A percentile compares a stretch with the other conserved stretches of the same genome.
These are phyloP conservation scores for Zymoseptoria tritici DNA, from an alignment of 2,329 filamentous ascomycete genomes.

Conservation along the genomic window DNA sequence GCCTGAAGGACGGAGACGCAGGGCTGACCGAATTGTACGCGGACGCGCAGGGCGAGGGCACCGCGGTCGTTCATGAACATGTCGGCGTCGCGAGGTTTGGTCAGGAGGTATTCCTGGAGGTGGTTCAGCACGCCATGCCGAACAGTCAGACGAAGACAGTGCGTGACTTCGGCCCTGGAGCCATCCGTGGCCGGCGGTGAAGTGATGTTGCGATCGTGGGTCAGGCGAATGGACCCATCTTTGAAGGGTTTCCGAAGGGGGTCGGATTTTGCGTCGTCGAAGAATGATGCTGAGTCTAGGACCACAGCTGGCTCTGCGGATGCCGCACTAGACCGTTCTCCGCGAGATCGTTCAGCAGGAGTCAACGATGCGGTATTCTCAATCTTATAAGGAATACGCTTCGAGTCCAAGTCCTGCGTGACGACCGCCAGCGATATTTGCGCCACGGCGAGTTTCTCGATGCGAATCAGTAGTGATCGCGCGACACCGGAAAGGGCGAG, in stretches of 20 bases:
- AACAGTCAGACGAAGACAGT: conserved; percentile 36
- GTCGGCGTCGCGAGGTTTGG: conserved; percentile 47
- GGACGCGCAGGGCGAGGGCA: conserved; percentile 56
- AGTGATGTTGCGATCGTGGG: conserved; percentile 16
- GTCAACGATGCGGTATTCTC: conserved; percentile 11
- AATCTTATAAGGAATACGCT: conserved; percentile 17
- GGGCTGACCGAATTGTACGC: conserved; percentile 51
- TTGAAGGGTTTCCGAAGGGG: background rate
- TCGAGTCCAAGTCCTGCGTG: conserved; percentile 17
- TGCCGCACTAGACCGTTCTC: background rate
- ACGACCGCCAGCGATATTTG: conserved; percentile 26
- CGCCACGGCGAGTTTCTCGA: conserved; percentile 35
- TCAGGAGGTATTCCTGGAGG: conserved; percentile 33
- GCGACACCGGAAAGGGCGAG: conserved; percentile 4
- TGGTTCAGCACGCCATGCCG: conserved; percentile 26
- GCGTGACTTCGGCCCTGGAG: conserved; percentile 22
- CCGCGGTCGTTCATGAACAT: conserved; percentile 57
- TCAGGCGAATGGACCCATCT: conserved; percentile 17
- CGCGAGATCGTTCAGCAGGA: background rate
- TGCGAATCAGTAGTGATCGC: conserved; percentile 19
- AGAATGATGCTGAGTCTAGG: background rate
- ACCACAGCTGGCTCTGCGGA: background rate
- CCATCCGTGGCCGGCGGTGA: background rate
- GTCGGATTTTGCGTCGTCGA: background rate
- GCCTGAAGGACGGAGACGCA: conserved; percentile 53